These are phyloP conservation scores for Venturia carpophila DNA, from an alignment of 2,329 filamentous ascomycete species.

Conservation along the genomic window DNA sequence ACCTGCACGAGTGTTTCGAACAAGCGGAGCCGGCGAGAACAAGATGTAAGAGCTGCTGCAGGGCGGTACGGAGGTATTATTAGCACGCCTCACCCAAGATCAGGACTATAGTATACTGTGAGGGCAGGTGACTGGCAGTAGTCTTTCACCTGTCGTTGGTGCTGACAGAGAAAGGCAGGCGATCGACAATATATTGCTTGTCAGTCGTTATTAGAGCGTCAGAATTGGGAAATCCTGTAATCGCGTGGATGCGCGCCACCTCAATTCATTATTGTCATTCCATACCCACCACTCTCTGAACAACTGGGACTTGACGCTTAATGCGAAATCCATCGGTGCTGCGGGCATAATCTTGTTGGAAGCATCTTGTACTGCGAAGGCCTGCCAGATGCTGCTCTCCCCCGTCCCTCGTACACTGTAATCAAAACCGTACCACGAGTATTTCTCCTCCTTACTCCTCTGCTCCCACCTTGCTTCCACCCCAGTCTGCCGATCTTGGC, in stretches of 20 bases:
- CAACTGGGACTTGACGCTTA: not conserved
- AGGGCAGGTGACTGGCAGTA: not conserved
- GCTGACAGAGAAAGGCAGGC: conserved; percentile 5
- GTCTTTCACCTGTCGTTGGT: not conserved
- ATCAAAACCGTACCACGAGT: conserved; percentile 1
- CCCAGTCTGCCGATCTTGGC: not conserved
- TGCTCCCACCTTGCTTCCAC: not conserved
- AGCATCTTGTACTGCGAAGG: too few species aligned
- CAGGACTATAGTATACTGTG: not conserved
- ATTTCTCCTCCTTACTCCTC: not conserved
- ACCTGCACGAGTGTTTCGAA: not conserved
- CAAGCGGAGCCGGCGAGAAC: not conserved
- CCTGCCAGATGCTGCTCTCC: not conserved
- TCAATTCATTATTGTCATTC: not conserved
- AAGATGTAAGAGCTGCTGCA: not conserved
- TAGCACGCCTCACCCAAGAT: not conserved
- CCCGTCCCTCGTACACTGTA: conserved; percentile 2
- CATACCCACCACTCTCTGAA: not conserved
- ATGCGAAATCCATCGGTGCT: not conserved
- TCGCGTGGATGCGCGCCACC: not conserved
- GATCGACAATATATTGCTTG: not conserved
- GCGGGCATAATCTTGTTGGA: too few species aligned
- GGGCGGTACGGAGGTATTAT: not conserved
- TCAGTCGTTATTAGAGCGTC: not conserved
- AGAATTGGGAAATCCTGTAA: conserved; percentile 2